These are phyloP conservation scores for Microbotryum violaceum DNA, from an alignment of 1,284 basidiomycete genomes.

Conservation along the genomic window DNA sequence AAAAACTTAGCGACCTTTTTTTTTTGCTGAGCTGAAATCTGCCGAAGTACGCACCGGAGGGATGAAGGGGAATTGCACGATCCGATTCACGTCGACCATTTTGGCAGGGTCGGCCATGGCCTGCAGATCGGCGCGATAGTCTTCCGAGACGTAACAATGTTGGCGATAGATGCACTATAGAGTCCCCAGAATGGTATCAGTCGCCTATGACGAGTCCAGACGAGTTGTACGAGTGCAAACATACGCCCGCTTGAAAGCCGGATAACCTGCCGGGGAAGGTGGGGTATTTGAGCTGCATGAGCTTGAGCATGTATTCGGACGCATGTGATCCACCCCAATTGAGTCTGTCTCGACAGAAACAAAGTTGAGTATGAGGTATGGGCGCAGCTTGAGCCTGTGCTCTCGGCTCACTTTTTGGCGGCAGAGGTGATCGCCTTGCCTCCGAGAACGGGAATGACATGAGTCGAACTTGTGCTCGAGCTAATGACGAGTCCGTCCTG, in stretches of 20 bases:
- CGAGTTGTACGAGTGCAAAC: not conserved
- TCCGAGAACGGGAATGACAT: slow-evolving; percentile 71
- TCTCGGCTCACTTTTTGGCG: slow-evolving; percentile 61
- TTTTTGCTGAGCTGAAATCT: no score
- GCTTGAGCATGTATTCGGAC: slow-evolving; percentile 81
- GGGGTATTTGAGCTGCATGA: slow-evolving; percentile 92
- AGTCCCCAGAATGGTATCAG: slow-evolving; percentile 38
- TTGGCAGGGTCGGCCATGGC: slow-evolving; percentile 56
- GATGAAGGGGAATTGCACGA: slow-evolving; percentile 78
- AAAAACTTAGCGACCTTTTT: no score
- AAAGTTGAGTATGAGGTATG: no score
- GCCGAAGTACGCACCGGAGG: slow-evolving; percentile 47
- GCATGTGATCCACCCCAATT: slow-evolving; percentile 89
- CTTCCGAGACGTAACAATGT: slow-evolving; percentile 70
- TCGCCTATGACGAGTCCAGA: not conserved
- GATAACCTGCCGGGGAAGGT: slow-evolving; percentile 60
- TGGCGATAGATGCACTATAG: slow-evolving; percentile 78
- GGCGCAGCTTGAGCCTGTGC: no score
- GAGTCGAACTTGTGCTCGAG: slow-evolving; percentile 76
- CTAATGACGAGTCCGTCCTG: slow-evolving; percentile 73
- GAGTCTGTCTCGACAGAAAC: slow-evolving; percentile 51
- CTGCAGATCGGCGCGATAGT: slow-evolving; percentile 65
- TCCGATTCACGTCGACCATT: slow-evolving; percentile 59
- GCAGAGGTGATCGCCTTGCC: slow-evolving; percentile 73
- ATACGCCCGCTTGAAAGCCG: slow-evolving; percentile 48